Base-by-base conservation (phyloP, 495 filamentous ascomycete genomes). In the Penicillium atrosanguineum region DNA sequence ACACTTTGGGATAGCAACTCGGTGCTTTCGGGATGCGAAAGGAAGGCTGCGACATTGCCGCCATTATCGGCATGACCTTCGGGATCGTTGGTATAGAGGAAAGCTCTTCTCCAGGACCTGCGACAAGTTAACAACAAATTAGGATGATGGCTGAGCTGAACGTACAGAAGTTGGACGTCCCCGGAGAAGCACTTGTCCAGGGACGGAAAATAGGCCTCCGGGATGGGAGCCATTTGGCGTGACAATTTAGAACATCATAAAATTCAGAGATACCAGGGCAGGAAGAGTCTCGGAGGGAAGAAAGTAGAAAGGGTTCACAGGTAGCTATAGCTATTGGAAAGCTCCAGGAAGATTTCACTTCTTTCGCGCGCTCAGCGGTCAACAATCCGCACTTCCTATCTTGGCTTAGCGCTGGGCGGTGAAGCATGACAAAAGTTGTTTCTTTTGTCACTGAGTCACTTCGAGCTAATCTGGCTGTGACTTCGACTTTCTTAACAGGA, bases 81-180 rank as follows among this genome's bases (percentile, higher is more conserved):
- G 15, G 76, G 63, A 49, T 86, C 78, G 64, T 78, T 80, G 37
- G 90, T 75, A 12, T 83, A 83, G 23, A 80, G 76, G 55, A 87
- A 90, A 43, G 85, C 84, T 47, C 81, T 74, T 65, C 79, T 84
- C 91, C 91, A 96, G 46, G 91, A 89, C 61, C 88, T 92, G 15
- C 38, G 19, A 11, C 12, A 18, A 0, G 48, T 68, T 25, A 69
- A 61, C 46, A 62, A 46, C 37, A 45, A 39, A 18, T 12, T 26
- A 19, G 18, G 18, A 44, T 16, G 48, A 34, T 29, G 37, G 34
- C 42, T 12, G 34, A 14, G 47, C 12, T 57, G 53, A 44, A 57
- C 83, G 44, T 73, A 86, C 80, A 87, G 71, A 48, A 88, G 64
- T 60, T 78, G 76, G 57, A 77, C 65, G 56, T 81, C 75, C 69